Conservation (phyloP, 2,329 filamentous ascomycete genomes). For the Aspergillus sp. region DNA sequence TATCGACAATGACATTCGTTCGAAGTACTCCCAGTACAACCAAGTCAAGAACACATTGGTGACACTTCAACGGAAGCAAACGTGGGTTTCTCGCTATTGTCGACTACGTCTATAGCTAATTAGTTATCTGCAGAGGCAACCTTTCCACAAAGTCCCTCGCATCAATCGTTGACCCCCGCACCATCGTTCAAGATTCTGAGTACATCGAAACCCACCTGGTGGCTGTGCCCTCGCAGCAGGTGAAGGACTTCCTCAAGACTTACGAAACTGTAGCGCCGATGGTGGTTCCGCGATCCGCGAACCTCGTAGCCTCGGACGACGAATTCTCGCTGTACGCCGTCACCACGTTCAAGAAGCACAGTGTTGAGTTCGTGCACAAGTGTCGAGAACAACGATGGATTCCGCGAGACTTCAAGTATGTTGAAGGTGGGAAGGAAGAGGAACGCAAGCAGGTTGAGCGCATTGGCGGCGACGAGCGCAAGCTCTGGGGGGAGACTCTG, state of each 20-base stretch:
- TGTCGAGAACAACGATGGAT: conserved; percentile 91
- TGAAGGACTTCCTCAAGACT: conserved; percentile 81
- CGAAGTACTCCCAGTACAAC: conserved; percentile 93
- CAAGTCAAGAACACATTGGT: conserved; percentile 79
- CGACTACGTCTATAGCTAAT: neutral
- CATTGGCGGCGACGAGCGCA: conserved; percentile 78
- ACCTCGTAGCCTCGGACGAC: conserved; percentile 75
- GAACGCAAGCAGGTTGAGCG: conserved; percentile 83
- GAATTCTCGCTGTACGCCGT: conserved; percentile 88
- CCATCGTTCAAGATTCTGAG: conserved; percentile 85
- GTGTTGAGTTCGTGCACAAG: conserved; percentile 83
- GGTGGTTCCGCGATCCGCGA: conserved; percentile 86
- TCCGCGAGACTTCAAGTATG: conserved; percentile 88
- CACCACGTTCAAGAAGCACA: conserved; percentile 89
- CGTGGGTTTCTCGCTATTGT: conserved; percentile 49
- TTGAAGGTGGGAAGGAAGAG: conserved; percentile 82
- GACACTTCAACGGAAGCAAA: conserved; percentile 79
- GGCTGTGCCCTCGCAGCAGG: conserved; percentile 72
- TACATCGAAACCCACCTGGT: conserved; percentile 95
- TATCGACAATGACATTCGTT: conserved; percentile 93
- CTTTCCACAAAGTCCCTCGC: conserved; percentile 89
- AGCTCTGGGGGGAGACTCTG: conserved; percentile 87
- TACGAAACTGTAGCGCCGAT: conserved; percentile 88
- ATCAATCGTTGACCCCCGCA: conserved; percentile 75
- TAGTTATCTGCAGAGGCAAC: conserved; percentile 62